Percentiles rank a stretch among this genome's conserved stretches.
These are phyloP conservation scores for Candida nonsorbophila DNA, from an alignment of 805 yeast genomes.

Conservation along the genomic window DNA sequence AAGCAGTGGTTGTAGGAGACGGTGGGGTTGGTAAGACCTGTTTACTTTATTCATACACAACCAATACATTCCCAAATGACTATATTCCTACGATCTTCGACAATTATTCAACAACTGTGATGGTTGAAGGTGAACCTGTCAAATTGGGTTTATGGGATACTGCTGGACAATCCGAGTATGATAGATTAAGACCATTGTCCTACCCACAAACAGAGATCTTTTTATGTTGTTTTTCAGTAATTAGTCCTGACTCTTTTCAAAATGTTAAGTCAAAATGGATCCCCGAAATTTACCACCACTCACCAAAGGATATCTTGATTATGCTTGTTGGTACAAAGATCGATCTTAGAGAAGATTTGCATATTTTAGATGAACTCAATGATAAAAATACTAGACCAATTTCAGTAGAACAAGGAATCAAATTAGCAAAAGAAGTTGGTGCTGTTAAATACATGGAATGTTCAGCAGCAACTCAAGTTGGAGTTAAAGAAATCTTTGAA, in stretches of 20 bases:
- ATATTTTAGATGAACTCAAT: constrained; percentile 61
- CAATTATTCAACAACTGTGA: constrained; percentile 81
- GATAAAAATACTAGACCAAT: constrained; percentile 62
- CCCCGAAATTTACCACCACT: constrained; percentile 83
- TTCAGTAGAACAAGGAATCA: constrained; percentile 53
- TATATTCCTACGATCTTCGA: constrained; percentile 94
- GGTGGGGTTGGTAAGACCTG: constrained; percentile 97
- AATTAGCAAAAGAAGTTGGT: constrained; percentile 64
- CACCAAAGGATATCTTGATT: constrained; percentile 63
- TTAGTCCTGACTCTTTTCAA: constrained; percentile 72
- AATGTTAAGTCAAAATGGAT: constrained; percentile 73
- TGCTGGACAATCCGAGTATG: constrained; percentile 92
- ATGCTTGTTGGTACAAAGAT: constrained; percentile 84
- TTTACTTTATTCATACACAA: constrained; percentile 79
- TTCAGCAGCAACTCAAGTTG: constrained; percentile 84
- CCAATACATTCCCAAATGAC: constrained; percentile 89
- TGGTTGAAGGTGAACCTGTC: constrained; percentile 76
- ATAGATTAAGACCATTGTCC: constrained; percentile 80
- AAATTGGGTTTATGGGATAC: constrained; percentile 93
- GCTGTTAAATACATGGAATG: constrained; percentile 79
- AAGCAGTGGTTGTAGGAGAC: constrained; percentile 92
- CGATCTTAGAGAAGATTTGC: constrained; percentile 79
- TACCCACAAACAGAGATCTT: constrained; percentile 92
- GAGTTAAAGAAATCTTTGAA: constrained; percentile 82
- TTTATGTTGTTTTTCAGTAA: constrained; percentile 78